Evolutionary conservation across 2,329 filamentous ascomycete genomes (phyloP).

Genomic region (Geosmithia flava): DNA sequence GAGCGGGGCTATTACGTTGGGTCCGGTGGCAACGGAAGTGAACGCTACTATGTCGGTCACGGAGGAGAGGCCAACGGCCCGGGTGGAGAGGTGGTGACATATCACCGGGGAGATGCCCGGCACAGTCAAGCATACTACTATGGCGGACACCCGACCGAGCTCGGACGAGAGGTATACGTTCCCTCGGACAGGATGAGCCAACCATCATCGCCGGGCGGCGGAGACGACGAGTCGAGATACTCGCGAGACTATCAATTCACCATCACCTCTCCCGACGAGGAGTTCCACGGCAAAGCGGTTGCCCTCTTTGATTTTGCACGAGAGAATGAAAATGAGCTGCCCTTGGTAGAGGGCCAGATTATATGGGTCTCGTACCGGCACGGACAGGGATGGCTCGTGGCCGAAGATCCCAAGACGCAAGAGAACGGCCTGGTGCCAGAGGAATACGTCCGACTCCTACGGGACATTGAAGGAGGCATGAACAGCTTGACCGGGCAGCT

Average conservation of each 20-base stretch:
- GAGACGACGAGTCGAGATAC: slow-evolving; percentile 63
- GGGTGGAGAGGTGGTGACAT: slow-evolving; percentile 71
- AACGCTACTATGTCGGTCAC: slow-evolving; percentile 63
- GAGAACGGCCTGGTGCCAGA: slow-evolving; percentile 94
- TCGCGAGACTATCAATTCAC: slow-evolving; percentile 91
- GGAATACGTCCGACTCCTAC: slow-evolving; percentile 84
- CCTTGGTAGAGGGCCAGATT: slow-evolving; percentile 84
- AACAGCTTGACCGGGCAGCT: slow-evolving; percentile 55
- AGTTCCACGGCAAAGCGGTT: slow-evolving; percentile 94
- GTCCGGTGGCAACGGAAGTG: slow-evolving; percentile 56
- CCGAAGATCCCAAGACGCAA: slow-evolving; percentile 85
- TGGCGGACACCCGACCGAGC: slow-evolving; percentile 30
- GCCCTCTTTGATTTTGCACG: slow-evolving; percentile 90
- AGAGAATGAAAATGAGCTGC: slow-evolving; percentile 94
- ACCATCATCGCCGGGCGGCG: slow-evolving; percentile 44
- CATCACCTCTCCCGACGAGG: slow-evolving; percentile 88
- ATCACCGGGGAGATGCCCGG: slow-evolving; percentile 52
- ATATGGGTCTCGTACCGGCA: slow-evolving; percentile 95
- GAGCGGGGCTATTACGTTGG: slow-evolving; percentile 57
- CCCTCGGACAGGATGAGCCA: slow-evolving; percentile 41
- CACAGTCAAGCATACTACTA: slow-evolving; percentile 35
- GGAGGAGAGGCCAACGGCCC: slow-evolving; percentile 60
- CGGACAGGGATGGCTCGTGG: slow-evolving; percentile 94
- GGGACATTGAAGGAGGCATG: slow-evolving; percentile 87
- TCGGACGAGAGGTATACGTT: slow-evolving; percentile 24